Evolutionary conservation across 2,329 filamentous ascomycete species (phyloP).

Genomic region (Phoma sp.): DNA sequence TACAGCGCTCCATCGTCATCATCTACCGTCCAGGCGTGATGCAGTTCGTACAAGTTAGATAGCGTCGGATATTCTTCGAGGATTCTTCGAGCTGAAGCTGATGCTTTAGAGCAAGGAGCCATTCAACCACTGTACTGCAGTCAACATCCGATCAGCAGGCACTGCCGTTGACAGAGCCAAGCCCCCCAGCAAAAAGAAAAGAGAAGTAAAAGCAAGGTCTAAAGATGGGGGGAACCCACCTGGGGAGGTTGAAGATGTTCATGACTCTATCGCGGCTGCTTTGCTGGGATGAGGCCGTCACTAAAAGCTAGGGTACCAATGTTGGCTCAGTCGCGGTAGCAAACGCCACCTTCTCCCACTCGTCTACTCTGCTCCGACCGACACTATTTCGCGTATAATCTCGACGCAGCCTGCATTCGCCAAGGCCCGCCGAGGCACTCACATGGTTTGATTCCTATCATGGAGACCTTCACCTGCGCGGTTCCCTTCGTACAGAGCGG

Average conservation of each 20-base stretch:
- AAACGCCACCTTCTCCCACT: constrained; percentile 11
- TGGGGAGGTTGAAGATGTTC: constrained; percentile 7
- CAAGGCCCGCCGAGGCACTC: background rate
- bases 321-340: constrained; percentile 13
- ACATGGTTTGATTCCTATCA: background rate
- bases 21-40: no score
- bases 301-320: constrained; percentile 34
- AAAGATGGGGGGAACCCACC: background rate
- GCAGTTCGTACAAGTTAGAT: no score
- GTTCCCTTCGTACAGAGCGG: no score
- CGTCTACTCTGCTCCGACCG: background rate
- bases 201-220: background rate
- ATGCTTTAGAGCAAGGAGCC: background rate
- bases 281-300: constrained; percentile 24
- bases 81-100: background rate
- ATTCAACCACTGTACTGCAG: background rate
- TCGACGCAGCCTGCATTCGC: no score
- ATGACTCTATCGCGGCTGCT: constrained; percentile 16
- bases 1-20: background rate
- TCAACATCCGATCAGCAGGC: background rate
- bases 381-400: no score
- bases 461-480: no score
- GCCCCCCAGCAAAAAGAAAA: background rate
- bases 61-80: no score
- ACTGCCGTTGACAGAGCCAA: background rate